A percentile compares a stretch with the other conserved stretches of the same genome.
Conservation (phyloP, 2,329 filamentous ascomycete species). For the Teratosphaeria viscida region DNA sequence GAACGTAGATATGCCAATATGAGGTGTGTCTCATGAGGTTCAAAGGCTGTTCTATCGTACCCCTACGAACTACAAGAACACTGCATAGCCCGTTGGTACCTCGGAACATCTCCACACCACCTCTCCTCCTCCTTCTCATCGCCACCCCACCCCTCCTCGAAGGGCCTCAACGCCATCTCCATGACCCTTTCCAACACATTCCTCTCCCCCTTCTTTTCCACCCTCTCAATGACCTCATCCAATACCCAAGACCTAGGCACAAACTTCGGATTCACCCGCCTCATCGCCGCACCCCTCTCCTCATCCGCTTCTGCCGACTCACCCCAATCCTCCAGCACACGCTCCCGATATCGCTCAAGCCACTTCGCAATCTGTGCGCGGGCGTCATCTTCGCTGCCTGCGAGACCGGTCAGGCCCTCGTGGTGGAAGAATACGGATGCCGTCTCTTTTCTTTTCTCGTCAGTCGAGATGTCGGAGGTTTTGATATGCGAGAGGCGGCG, state of each 20-base stretch:
- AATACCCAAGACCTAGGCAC: slow-evolving; percentile 83
- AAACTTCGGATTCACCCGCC: slow-evolving; percentile 83
- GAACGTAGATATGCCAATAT: not conserved
- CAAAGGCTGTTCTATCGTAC: not conserved
- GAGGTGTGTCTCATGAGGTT: not conserved
- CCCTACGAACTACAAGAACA: slow-evolving; percentile 90
- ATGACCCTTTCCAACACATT: slow-evolving; percentile 68
- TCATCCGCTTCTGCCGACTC: slow-evolving; percentile 44
- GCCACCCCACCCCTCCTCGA: slow-evolving; percentile 67
- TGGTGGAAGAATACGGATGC: slow-evolving; percentile 71
- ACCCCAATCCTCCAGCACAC: slow-evolving; percentile 69
- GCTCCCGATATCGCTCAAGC: slow-evolving; percentile 66
- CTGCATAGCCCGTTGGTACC: slow-evolving; percentile 68
- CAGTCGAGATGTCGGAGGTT: slow-evolving; percentile 52
- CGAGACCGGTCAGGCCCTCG: slow-evolving; percentile 53
- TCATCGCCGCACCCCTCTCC: slow-evolving; percentile 64
- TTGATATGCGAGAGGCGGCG: slow-evolving; percentile 59
- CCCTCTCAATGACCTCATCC: slow-evolving; percentile 81
- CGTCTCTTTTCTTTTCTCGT: slow-evolving; percentile 51
- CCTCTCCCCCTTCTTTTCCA: slow-evolving; percentile 73
- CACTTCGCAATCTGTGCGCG: slow-evolving; percentile 61
- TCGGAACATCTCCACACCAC: slow-evolving; percentile 79
- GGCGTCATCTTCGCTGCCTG: slow-evolving; percentile 52
- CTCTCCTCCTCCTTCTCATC: slow-evolving; percentile 60
- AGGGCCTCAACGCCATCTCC: slow-evolving; percentile 75